These are phyloP conservation scores for Coemansia sp. DNA, from an alignment of 192 early-diverging fungal genomes.

Conservation along the genomic window DNA sequence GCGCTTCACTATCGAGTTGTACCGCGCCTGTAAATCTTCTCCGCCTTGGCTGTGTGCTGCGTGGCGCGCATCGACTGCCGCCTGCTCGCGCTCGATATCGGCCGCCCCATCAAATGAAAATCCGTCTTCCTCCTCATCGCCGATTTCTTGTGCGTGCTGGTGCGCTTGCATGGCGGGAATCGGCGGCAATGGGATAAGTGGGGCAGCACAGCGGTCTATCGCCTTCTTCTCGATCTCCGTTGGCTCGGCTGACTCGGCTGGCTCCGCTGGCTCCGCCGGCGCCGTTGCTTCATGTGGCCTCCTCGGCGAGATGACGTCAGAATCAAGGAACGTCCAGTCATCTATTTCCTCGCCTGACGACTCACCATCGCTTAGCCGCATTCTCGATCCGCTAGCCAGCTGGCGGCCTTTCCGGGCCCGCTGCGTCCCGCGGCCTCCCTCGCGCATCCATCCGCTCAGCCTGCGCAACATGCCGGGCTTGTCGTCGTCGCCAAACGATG, in stretches of 20 bases:
- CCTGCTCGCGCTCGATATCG: conserved; percentile 52
- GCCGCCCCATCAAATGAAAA: conserved; percentile 52
- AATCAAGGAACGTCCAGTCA: conserved; percentile 52
- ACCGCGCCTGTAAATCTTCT: conserved; percentile 15
- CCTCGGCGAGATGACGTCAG: neutral
- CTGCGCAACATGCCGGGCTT: conserved; percentile 23
- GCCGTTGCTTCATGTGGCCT: neutral
- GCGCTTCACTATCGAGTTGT: conserved; percentile 31
- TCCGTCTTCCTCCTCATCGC: conserved; percentile 18
- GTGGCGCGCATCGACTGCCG: conserved; percentile 27
- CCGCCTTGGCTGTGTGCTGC: neutral
- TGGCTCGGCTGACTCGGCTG: too few relatives aligned
- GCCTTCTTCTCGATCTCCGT: neutral
- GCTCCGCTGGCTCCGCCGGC: too few relatives aligned
- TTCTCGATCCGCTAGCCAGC: neutral
- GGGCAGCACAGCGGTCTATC: conserved; percentile 7
- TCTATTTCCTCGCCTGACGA: conserved; percentile 8
- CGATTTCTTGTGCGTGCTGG: neutral
- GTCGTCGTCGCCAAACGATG: conserved; percentile 7
- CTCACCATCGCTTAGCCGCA: neutral
- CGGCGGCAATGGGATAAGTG: conserved; percentile 7
- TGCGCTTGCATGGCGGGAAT: conserved; percentile 2
- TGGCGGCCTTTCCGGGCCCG: conserved; percentile 20
- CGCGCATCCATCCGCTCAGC: conserved; percentile 45
- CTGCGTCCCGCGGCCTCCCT: conserved; percentile 10